phyloP scores from a whole-genome alignment of 495 filamentous ascomycete genomes.

The Penicillium subrubescens region DNA sequence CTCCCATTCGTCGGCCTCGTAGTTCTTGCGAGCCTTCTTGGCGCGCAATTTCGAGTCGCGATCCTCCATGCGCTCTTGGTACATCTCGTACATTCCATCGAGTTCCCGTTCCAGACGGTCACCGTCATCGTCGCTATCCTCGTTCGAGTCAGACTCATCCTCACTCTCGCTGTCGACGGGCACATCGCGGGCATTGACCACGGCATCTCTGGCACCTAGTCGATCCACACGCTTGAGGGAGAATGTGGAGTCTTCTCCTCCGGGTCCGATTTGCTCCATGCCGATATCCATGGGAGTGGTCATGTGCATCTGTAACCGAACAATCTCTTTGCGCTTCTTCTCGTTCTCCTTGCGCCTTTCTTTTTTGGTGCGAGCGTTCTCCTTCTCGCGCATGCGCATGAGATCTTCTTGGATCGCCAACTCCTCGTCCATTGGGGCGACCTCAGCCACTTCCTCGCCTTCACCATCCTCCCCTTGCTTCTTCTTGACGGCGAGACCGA shows the following conservation, averaged over 20 bases:
- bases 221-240: slow-evolving; percentile 77
- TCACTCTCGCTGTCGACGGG: slow-evolving; percentile 56
- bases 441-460: slow-evolving; percentile 72
- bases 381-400: slow-evolving; percentile 75
- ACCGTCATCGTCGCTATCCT: slow-evolving; percentile 73
- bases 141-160: slow-evolving; percentile 59
- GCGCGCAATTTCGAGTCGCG: slow-evolving; percentile 83
- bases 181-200: slow-evolving; percentile 79
- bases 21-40: slow-evolving; percentile 82
- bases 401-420: slow-evolving; percentile 85
- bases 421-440: slow-evolving; percentile 92
- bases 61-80: slow-evolving; percentile 76
- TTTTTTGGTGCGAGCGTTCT: slow-evolving; percentile 71
- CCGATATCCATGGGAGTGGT: slow-evolving; percentile 93
- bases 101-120: slow-evolving; percentile 82
- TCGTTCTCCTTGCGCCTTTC: slow-evolving; percentile 84
- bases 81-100: slow-evolving; percentile 82
- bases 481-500: slow-evolving; percentile 79
- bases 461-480: slow-evolving; percentile 53
- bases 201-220: slow-evolving; percentile 64
- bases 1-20: slow-evolving; percentile 86
- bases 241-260: slow-evolving; percentile 81
- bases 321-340: slow-evolving; percentile 83
- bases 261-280: slow-evolving; percentile 81
- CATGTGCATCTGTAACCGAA: slow-evolving; percentile 97